These are phyloP conservation scores for Anaeramoeba ignava DNA, from an alignment of 78 protist species.

Conservation along the genomic window DNA sequence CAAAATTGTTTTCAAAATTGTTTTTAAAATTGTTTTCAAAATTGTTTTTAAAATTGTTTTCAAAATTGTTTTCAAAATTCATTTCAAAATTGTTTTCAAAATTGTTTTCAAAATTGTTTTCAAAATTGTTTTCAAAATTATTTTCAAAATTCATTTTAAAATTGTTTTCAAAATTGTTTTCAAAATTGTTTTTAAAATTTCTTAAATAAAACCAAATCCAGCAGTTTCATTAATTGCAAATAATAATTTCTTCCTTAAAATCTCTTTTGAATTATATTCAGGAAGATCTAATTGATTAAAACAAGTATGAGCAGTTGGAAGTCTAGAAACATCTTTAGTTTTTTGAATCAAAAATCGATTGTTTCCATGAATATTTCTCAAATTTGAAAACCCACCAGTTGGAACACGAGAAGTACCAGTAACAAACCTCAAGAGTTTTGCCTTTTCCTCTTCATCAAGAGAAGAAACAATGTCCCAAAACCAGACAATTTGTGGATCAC, in stretches of 20 bases:
- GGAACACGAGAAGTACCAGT: constrained; percentile 69
- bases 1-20: too few relatives aligned
- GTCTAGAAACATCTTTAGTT: neutral
- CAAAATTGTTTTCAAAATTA: too few relatives aligned
- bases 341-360: constrained; percentile 18
- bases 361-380: constrained; percentile 23
- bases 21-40: too few relatives aligned
- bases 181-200: too few relatives aligned
- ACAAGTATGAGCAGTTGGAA: too few relatives aligned
- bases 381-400: constrained; percentile 38
- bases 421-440: constrained; percentile 49
- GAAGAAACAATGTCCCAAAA: constrained; percentile 25
- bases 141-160: too few relatives aligned
- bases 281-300: too few relatives aligned
- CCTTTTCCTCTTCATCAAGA: constrained; percentile 13
- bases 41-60: too few relatives aligned
- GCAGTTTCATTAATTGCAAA: constrained; percentile 44
- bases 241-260: constrained; percentile 33
- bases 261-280: constrained; percentile 42
- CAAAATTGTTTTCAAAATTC: too few relatives aligned
- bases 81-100: too few relatives aligned
- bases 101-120: too few relatives aligned
- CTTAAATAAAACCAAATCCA: constrained; percentile 7
- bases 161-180: too few relatives aligned
- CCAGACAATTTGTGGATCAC: constrained; percentile 14